Conservation (phyloP, 2,329 filamentous ascomycete species). For the Alternaria incomplexa region DNA sequence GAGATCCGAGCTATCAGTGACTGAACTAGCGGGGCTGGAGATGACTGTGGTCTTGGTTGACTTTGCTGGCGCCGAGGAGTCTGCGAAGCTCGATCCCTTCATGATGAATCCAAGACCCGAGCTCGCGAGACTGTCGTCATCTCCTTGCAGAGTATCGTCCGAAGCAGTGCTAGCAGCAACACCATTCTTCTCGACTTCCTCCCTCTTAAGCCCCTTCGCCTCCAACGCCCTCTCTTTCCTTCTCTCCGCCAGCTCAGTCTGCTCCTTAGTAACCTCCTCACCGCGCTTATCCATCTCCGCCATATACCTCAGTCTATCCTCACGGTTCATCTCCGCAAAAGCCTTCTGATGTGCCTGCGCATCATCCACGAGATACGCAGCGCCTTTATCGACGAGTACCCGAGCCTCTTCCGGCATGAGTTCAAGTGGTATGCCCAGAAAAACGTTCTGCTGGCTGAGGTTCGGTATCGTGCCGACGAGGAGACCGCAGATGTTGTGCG, state of each 20-base stretch:
- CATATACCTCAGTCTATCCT: slow-evolving; percentile 68
- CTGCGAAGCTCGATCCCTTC: slow-evolving; percentile 31
- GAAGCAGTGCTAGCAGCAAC: slow-evolving; percentile 18
- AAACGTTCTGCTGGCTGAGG: slow-evolving; percentile 92
- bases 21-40: slow-evolving; percentile 5
- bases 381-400: slow-evolving; percentile 76
- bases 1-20: slow-evolving; percentile 3
- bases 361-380: slow-evolving; percentile 84
- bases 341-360: slow-evolving; percentile 69
- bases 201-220: slow-evolving; percentile 51
- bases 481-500: slow-evolving; percentile 84
- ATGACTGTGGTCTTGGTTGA: not conserved
- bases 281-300: slow-evolving; percentile 61
- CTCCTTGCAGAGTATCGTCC: slow-evolving; percentile 17
- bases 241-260: slow-evolving; percentile 56
- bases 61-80: not conserved
- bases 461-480: slow-evolving; percentile 89
- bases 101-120: slow-evolving; percentile 33
- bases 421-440: slow-evolving; percentile 86
- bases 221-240: slow-evolving; percentile 58
- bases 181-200: slow-evolving; percentile 11
- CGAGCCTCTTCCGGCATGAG: slow-evolving; percentile 89
- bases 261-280: slow-evolving; percentile 56
- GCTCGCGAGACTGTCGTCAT: slow-evolving; percentile 13
- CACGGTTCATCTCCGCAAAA: slow-evolving; percentile 64